Conservation (phyloP, 371 early-diverging fungal genomes). For the Umbelopsis sp. region DNA sequence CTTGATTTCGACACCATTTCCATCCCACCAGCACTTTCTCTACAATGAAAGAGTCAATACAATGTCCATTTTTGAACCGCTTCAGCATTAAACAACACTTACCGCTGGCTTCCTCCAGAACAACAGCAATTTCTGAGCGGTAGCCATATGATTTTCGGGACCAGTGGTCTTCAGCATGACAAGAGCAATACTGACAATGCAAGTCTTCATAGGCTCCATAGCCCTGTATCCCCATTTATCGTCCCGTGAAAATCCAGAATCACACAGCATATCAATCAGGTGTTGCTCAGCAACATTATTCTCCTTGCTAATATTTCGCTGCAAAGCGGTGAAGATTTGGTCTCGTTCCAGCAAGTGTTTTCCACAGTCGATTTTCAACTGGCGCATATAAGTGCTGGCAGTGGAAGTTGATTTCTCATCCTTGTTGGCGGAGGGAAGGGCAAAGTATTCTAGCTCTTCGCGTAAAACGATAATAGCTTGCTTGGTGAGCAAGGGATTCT, state of each 20-base stretch:
- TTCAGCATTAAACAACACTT: slow-evolving; percentile 20
- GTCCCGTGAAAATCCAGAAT: slow-evolving; percentile 76
- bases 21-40: slow-evolving; percentile 91
- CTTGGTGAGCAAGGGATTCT: slow-evolving; percentile 25
- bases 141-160: slow-evolving; percentile 75
- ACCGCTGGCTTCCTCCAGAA: slow-evolving; percentile 89
- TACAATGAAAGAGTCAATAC: slow-evolving; percentile 22
- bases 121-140: slow-evolving; percentile 78
- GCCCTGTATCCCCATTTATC: slow-evolving; percentile 82
- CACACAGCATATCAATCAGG: slow-evolving; percentile 86
- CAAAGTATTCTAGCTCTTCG: slow-evolving; percentile 35
- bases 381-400: slow-evolving; percentile 40
- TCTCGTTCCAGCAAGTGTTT: slow-evolving; percentile 63
- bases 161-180: slow-evolving; percentile 76
- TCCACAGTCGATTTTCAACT: slow-evolving; percentile 68
- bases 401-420: slow-evolving; percentile 69
- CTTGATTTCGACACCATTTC: slow-evolving; percentile 66
- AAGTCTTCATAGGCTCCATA: slow-evolving; percentile 69
- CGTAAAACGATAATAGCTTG: slow-evolving; percentile 30
- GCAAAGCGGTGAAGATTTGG: slow-evolving; percentile 78
- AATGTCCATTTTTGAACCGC: too few species aligned
- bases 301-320: slow-evolving; percentile 72
- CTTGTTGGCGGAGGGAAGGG: slow-evolving; percentile 60
- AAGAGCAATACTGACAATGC: slow-evolving; percentile 71
- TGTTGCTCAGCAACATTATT: slow-evolving; percentile 83